phyloP scores from a whole-genome alignment of 2,329 filamentous ascomycete species.

The Nannizzia gypsea region DNA sequence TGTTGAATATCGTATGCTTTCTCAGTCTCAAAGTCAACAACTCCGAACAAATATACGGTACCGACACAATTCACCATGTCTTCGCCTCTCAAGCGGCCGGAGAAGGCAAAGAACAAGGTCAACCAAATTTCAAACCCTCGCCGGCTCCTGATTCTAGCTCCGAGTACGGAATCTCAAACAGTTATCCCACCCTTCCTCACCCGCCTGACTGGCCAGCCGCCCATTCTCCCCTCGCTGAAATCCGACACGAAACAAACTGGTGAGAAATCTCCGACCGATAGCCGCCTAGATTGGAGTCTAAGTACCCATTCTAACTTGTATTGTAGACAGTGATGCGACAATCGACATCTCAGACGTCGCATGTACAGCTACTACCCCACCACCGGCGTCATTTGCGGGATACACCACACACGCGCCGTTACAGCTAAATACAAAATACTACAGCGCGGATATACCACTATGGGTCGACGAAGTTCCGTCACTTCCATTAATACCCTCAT shows the following conservation, averaged over 20 bases:
- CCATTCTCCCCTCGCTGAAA: conserved; percentile 17
- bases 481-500: not conserved
- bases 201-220: conserved; percentile 24
- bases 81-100: not conserved
- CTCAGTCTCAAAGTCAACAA: not conserved
- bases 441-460: conserved; percentile 32
- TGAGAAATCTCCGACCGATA: not conserved
- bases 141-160: conserved; percentile 32
- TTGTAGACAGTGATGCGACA: not conserved
- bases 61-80: not conserved
- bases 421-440: conserved; percentile 33
- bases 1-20: no score
- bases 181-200: conserved; percentile 29
- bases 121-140: conserved; percentile 27
- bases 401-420: conserved; percentile 37
- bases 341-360: not conserved
- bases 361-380: conserved; percentile 12
- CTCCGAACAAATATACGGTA: no score
- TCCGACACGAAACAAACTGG: not conserved
- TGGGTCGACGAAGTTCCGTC: conserved; percentile 37
- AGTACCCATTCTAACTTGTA: not conserved
- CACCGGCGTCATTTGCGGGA: conserved; percentile 30
- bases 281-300: not conserved
- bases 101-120: not conserved
- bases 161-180: conserved; percentile 24